Evolutionary conservation across 257 asterid genomes (phyloP), one percentile per base, ranked within the genome.

Genomic region (Plantago ovata): DNA sequence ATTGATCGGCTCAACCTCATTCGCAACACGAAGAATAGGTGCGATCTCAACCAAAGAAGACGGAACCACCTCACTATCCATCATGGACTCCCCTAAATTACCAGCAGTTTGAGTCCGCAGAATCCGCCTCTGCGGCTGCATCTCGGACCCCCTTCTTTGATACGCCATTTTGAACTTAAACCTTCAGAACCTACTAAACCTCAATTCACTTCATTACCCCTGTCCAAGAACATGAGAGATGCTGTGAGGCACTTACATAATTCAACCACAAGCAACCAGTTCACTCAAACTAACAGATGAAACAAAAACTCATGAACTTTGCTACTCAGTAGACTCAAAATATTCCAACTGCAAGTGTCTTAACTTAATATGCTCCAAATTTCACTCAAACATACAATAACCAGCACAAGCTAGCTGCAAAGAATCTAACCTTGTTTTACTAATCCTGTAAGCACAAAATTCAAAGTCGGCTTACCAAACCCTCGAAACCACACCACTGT

Each of bases 11-110:
- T 92, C 98, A 39, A 92, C 98, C 75, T 92, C 98, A 55, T 92
- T 92, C 63, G 98, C 98, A 60, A 92, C 98, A 62, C 98, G 98
- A 38, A 92, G 94, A 76, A 92, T 88, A 43, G 95, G 98, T 0
- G 98, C 98, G 63, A 92, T 92, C 71, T 88, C 97, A 57, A 84
- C 95, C 36, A 92, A 68, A 55, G 98, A 92, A 39, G 98, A 92
- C 0, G 98, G 98, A 13, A 92, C 97, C 65, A 92, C 95, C 71
- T 92, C 98, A 81, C 98, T 92, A 36, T 92, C 98, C 89, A 88
- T 91, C 95, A 87, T 82, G 5, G 97, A 80, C 75, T 92, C 98
- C 72, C 95, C 95, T 47, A 88, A 75, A 75, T 89, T 92, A 58
- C 98, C 98, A 22, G 62, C 89, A 6, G 96, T 92, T 75, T 88